phyloP scores from a whole-genome alignment of 495 filamentous ascomycete species.

The Xylaria nigripes region DNA sequence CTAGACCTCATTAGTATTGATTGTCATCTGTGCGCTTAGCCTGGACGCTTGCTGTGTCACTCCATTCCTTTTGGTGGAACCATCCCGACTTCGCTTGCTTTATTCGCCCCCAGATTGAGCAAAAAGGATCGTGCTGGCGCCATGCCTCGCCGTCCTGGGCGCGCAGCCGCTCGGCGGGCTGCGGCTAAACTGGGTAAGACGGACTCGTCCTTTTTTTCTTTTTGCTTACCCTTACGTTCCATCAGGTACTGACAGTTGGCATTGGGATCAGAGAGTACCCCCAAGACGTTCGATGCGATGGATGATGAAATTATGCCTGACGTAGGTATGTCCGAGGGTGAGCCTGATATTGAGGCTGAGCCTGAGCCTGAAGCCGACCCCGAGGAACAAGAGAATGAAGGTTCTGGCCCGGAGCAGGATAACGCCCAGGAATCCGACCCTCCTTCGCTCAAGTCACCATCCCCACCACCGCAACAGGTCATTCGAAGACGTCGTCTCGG shows the following conservation, averaged over 20 bases:
- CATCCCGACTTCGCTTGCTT: not conserved
- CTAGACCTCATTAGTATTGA: not conserved
- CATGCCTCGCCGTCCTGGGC: constrained; percentile 34
- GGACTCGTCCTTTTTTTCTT: not conserved
- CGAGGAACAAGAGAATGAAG: constrained; percentile 33
- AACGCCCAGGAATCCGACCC: constrained; percentile 27
- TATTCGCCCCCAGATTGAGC: not conserved
- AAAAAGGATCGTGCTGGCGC: not conserved
- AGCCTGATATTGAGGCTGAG: constrained; percentile 27
- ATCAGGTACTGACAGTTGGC: not conserved
- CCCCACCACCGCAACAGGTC: constrained; percentile 51
- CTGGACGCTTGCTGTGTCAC: not conserved
- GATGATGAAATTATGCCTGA: constrained; percentile 47
- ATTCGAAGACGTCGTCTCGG: constrained; percentile 71
- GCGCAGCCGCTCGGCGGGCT: constrained; percentile 38
- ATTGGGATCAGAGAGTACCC: constrained; percentile 41
- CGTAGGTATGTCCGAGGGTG: constrained; percentile 34
- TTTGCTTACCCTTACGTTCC: not conserved
- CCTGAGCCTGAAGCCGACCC: constrained; percentile 19
- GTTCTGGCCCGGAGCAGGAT: constrained; percentile 25
- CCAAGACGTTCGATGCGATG: constrained; percentile 38
- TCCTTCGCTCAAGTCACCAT: constrained; percentile 35
- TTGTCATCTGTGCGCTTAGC: not conserved
- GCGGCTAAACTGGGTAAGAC: constrained; percentile 39
- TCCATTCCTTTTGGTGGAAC: not conserved